Evolutionary conservation across 148 eudicot genomes (phyloP).

Genomic region (Dysphania ambrosioides): DNA sequence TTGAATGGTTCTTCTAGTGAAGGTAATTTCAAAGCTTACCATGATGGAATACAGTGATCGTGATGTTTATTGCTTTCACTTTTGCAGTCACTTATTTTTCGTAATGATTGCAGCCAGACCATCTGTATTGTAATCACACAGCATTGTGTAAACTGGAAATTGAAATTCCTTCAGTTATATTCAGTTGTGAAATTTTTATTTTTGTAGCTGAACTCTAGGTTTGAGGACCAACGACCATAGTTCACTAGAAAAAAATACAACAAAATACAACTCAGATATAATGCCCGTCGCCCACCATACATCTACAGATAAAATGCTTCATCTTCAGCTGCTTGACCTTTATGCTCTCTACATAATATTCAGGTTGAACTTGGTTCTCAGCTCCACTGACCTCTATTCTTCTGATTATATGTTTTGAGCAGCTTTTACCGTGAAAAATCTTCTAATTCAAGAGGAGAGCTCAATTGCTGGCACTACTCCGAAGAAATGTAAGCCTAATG

Average conservation of each 20-base stretch:
- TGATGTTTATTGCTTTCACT: not conserved
- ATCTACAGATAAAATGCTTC: not conserved
- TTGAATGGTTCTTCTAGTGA: constrained; percentile 50
- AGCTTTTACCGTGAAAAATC: constrained; percentile 72
- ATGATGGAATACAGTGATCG: not conserved
- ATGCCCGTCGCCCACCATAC: not conserved
- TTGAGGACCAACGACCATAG: not conserved
- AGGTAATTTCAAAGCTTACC: constrained; percentile 43
- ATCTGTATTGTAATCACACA: not conserved
- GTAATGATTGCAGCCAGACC: not conserved
- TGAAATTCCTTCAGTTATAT: too few relatives aligned
- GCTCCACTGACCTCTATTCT: constrained; percentile 15
- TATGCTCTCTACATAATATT: not conserved
- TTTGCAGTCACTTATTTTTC: too few relatives aligned
- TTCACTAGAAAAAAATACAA: not conserved
- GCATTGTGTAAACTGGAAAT: not conserved
- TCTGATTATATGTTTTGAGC: constrained; percentile 22
- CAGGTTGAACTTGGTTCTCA: not conserved
- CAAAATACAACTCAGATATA: too few relatives aligned
- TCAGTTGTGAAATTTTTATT: not conserved
- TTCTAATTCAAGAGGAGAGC: constrained; percentile 66
- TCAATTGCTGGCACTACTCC: constrained; percentile 42
- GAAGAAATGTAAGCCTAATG: constrained; percentile 65
- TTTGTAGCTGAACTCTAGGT: not conserved
- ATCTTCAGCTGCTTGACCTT: not conserved